phyloP scores from a whole-genome alignment of 805 yeast genomes.

The Crinitomyces ghanaensis region DNA sequence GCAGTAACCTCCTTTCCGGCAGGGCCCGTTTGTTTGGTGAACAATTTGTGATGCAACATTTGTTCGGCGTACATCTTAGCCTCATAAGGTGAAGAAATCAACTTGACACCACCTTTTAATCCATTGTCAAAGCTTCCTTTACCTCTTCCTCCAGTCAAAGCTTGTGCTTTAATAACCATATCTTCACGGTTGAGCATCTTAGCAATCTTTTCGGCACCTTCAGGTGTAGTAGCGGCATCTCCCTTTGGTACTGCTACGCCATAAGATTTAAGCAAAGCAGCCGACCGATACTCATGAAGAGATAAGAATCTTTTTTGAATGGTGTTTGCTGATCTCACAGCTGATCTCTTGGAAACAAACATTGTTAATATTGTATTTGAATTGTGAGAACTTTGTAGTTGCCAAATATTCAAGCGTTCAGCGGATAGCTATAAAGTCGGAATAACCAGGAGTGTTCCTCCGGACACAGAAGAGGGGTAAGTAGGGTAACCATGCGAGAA shows the following conservation, averaged over 20 bases:
- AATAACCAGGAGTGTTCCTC: too few relatives aligned
- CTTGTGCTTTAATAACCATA: constrained; percentile 95
- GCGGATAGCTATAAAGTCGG: too few relatives aligned
- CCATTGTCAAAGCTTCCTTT: constrained; percentile 97
- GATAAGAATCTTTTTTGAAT: constrained; percentile 76
- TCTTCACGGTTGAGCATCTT: constrained; percentile 59
- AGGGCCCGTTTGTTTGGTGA: constrained; percentile 97
- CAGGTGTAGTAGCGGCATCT: constrained; percentile 78
- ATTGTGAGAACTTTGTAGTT: too few relatives aligned
- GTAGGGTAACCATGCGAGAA: too few relatives aligned
- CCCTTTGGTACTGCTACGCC: constrained; percentile 91
- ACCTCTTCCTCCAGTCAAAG: constrained; percentile 99
- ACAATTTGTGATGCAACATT: constrained; percentile 85
- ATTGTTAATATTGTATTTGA: too few relatives aligned
- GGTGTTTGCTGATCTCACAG: too few relatives aligned
- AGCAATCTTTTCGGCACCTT: constrained; percentile 79
- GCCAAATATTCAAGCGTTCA: too few relatives aligned
- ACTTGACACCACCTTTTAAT: constrained; percentile 90
- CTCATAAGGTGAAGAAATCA: constrained; percentile 75
- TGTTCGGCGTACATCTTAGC: constrained; percentile 75
- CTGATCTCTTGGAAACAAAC: too few relatives aligned
- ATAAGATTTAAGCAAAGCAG: constrained; percentile 68
- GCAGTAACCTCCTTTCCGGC: constrained; percentile 96
- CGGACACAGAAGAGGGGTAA: too few relatives aligned
- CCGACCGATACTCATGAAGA: constrained; percentile 93